Base-by-base conservation (phyloP, 805 yeast species). In the Lipomyces kockii region DNA sequence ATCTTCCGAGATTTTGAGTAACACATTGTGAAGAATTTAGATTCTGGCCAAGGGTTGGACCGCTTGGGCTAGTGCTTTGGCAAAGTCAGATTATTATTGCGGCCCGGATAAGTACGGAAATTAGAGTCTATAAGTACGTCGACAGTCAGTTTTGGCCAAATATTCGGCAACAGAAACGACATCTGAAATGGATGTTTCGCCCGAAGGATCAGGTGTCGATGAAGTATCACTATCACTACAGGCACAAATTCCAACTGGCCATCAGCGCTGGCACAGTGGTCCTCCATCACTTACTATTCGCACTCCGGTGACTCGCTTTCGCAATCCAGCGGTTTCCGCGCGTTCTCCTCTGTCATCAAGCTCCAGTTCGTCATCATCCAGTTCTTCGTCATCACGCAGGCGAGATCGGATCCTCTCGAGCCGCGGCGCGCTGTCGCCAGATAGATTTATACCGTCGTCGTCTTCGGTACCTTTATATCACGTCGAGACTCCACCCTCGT, bases 401-500 rank as follows among this genome's bases (percentile, higher is more conserved):
- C 58, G 68, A 25, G 59, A 43, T 25, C 58, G 60, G 12, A 51
- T 60, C n/a, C 56, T 63, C n/a, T 60, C 66, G 17, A 66, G 56
- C 29, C 65, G 62, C 37, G 65, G 65, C 20, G 67, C 67, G 22
- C 60, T 60, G 12, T 69, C 72, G 11, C 72, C 72, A 5, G 72
- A 69, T 54, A 34, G 72, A 51, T 69, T 69, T 39, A 69, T 69
- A 25, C 71, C 72, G 3, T 67, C 71, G 11, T 63, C 67, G 17
- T 69, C 71, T 4, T 63, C 72, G 1, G 58, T 60, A 3, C 59
- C 60, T 7, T 35, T 69, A 20, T 69, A 39, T 51, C 72, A 67
- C 37, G 58, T 65, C 27, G 70, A 67, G 5, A 39, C 66, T 12
- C 70, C 71, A 5, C 67, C 69, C 8, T 27, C 61, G 9, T 52